Conservation (phyloP, 2,329 filamentous ascomycete genomes). For the Aspergillus sp. region DNA sequence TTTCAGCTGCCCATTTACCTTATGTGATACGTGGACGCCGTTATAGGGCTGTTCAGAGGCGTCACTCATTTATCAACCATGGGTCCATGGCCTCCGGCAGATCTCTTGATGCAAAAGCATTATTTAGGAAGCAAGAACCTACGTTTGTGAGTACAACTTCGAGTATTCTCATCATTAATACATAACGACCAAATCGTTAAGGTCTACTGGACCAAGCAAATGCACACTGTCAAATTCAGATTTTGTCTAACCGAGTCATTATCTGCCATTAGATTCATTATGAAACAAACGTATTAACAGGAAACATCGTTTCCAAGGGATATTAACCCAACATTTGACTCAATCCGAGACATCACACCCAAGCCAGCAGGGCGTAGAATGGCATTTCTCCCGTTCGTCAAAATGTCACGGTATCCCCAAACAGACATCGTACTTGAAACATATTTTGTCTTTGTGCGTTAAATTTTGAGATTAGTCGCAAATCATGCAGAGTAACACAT, state of each 20-base stretch:
- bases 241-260: not conserved
- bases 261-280: not conserved
- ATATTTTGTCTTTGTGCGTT: constrained; percentile 1
- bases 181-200: not conserved
- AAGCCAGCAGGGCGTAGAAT: constrained; percentile 19
- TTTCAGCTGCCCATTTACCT: no score
- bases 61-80: no score
- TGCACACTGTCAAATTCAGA: not conserved
- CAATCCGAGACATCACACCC: constrained; percentile 18
- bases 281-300: not conserved
- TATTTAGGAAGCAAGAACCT: no score
- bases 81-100: no score
- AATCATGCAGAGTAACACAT: not conserved
- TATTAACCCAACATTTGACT: constrained; percentile 20
- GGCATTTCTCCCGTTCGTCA: constrained; percentile 11
- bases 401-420: constrained; percentile 17
- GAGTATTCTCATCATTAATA: not conserved
- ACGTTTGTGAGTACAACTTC: no score
- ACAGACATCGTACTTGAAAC: constrained; percentile 9
- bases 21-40: no score
- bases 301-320: constrained; percentile 12
- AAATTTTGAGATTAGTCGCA: not conserved
- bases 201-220: not conserved
- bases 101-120: no score
- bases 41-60: no score